phyloP scores from a whole-genome alignment of 1,284 basidiomycete genomes.

The Marasmius tenuissimus region DNA sequence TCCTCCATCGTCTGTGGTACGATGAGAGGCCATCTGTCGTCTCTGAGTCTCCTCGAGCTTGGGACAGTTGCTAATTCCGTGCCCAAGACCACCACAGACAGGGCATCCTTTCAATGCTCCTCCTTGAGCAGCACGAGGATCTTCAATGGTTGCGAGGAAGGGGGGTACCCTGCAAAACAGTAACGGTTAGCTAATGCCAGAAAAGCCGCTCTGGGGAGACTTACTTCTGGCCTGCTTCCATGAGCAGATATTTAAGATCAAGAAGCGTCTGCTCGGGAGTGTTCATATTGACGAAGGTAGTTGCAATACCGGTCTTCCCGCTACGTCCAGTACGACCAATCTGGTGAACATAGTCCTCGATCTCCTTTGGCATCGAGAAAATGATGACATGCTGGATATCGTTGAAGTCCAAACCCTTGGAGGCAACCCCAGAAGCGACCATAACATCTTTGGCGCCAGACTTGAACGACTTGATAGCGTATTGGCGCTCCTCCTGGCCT shows the following conservation, averaged over 20 bases:
- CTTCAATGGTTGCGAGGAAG: slow-evolving; percentile 91
- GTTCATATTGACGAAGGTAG: slow-evolving; percentile 99
- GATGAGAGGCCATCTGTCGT: slow-evolving; percentile 84
- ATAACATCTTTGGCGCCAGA: slow-evolving; percentile 97
- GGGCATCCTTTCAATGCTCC: slow-evolving; percentile 86
- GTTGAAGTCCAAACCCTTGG: slow-evolving; percentile 97
- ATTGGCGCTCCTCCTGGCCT: slow-evolving; percentile 99
- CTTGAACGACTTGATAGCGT: slow-evolving; percentile 97
- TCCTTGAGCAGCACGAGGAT: slow-evolving; percentile 82
- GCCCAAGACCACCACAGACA: slow-evolving; percentile 96
- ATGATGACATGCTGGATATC: slow-evolving; percentile 98
- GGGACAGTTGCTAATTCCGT: slow-evolving; percentile 92
- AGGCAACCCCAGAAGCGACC: slow-evolving; percentile 97
- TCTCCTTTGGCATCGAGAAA: slow-evolving; percentile 99
- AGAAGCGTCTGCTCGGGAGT: slow-evolving; percentile 94
- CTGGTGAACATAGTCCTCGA: slow-evolving; percentile 98
- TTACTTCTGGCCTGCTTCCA: slow-evolving; percentile 97
- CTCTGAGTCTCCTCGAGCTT: slow-evolving; percentile 94
- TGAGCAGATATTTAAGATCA: slow-evolving; percentile 95
- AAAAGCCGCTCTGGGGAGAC: slow-evolving; percentile 23
- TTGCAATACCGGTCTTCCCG: slow-evolving; percentile 99
- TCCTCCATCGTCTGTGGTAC: slow-evolving; percentile 62
- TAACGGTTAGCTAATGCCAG: slow-evolving; percentile 1
- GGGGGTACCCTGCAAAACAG: slow-evolving; percentile 77
- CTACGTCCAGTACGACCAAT: slow-evolving; percentile 97